Evolutionary conservation across 176 grass and related monocot genomes (phyloP), one percentile per base, ranked within the genome.

Genomic region (Cenchrus americanus): DNA sequence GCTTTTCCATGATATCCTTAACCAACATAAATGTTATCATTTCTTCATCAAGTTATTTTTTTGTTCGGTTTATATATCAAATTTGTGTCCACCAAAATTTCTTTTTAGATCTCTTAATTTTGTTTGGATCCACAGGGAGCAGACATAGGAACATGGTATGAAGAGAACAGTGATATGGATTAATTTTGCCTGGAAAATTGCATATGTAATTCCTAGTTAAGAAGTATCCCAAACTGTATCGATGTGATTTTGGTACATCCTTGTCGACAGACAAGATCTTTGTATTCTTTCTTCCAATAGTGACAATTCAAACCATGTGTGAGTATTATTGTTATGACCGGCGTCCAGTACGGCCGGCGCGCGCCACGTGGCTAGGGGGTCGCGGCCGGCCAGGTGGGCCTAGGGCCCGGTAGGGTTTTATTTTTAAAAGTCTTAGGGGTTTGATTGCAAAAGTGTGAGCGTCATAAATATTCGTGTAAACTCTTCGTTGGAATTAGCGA

Each of bases 251-350:
- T 80, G 27, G 30, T 24, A 30, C 10, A 76, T 50, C 46, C 18
- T 77, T 72, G 21, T 46, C 55, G 82, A 53, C 80, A 72, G 27
- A 66, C 40, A 41, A 71, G 34, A 58, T 72, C 54, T 85, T 5
- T 47, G 50, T 34, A 78, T 86, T 23, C 7, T 50, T 12, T 78
- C 14, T 9, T 43, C 40, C 5, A 52, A 78, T 72, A 78, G 21
- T 90, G 73, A 42, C 52, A 65, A 76, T 1, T 9, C 12, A 80
- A 52, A 76, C 10, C 30, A 37, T 71, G 7, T 51, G 19, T 76
- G 21, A 24, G 51, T 69, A 19, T 41, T 23, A n/a, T n/a, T n/a
- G n/a, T n/a, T n/a, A n/a, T n/a, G n/a, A n/a, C n/a, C n/a, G n/a
- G n/a, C n/a, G n/a, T n/a, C n/a, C n/a, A n/a, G n/a, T n/a, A n/a